phyloP scores from a whole-genome alignment of 129 eudicot species.

The Pulicaria dysenterica region DNA sequence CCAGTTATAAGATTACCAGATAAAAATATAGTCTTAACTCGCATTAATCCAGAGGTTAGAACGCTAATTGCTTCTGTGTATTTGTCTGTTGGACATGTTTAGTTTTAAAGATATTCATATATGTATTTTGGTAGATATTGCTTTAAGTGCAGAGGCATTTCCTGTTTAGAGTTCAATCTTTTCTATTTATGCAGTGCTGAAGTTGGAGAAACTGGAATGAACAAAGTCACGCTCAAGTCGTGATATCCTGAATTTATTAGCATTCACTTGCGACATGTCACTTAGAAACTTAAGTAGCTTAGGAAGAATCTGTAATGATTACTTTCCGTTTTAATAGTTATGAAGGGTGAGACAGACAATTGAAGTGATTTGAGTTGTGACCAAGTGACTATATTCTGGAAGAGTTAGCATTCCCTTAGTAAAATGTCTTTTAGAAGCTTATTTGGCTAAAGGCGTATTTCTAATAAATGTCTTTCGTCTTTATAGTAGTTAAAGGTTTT shows the following conservation, averaged over 20 bases:
- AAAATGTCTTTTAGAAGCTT: slow-evolving; percentile 9
- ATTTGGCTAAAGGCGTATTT: slow-evolving; percentile 14
- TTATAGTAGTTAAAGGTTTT: neutral
- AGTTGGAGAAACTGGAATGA: slow-evolving; percentile 13
- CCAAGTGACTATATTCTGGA: slow-evolving; percentile 3
- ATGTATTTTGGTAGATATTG: slow-evolving; percentile 13
- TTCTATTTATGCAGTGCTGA: neutral
- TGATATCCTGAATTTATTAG: neutral
- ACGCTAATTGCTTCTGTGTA: slow-evolving; percentile 5
- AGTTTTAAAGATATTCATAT: slow-evolving; percentile 6
- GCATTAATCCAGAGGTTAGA: slow-evolving; percentile 96
- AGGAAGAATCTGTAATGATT: slow-evolving; percentile 24
- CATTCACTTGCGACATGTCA: slow-evolving; percentile 12
- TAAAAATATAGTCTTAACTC: slow-evolving; percentile 79
- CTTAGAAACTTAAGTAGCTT: slow-evolving; percentile 21
- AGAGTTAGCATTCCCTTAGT: slow-evolving; percentile 14
- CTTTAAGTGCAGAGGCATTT: neutral
- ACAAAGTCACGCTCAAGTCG: neutral
- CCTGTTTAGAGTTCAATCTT: slow-evolving; percentile 7
- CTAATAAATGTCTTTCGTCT: slow-evolving; percentile 11
- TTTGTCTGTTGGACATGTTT: neutral
- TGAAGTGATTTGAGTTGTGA: slow-evolving; percentile 11
- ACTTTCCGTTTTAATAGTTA: slow-evolving; percentile 13
- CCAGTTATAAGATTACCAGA: slow-evolving; percentile 85
- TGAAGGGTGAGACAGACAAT: slow-evolving; percentile 12